Conservation (phyloP, 495 filamentous ascomycete species). For the Hypoxylon rickii region DNA sequence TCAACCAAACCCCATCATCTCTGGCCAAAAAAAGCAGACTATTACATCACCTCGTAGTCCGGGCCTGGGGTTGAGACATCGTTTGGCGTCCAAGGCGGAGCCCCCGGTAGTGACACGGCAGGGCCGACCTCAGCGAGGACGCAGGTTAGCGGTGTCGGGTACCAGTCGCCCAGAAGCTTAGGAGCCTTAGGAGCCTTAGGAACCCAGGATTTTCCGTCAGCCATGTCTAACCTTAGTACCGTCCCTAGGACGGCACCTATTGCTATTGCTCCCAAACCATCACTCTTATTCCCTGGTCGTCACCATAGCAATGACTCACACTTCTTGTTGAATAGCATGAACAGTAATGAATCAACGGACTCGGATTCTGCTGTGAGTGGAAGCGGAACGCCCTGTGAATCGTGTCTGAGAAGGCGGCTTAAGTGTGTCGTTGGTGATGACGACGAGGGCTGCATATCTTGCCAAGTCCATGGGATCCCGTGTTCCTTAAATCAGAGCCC, state of each 20-base stretch:
- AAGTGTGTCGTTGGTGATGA: slow-evolving; percentile 87
- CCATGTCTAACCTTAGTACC: slow-evolving; percentile 55
- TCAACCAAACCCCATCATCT: slow-evolving; percentile 17
- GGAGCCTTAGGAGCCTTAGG: too few relatives aligned
- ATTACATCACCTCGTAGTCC: slow-evolving; percentile 24
- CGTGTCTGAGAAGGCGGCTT: slow-evolving; percentile 82
- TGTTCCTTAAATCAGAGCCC: slow-evolving; percentile 70
- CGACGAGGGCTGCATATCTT: slow-evolving; percentile 64
- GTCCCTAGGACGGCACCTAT: slow-evolving; percentile 61
- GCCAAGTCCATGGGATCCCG: slow-evolving; percentile 63
- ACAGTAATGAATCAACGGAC: slow-evolving; percentile 54
- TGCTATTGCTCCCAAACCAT: slow-evolving; percentile 60
- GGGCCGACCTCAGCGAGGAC: slow-evolving; percentile 17
- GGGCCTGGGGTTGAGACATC: slow-evolving; percentile 13
- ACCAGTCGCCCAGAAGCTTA: slow-evolving; percentile 7
- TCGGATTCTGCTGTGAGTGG: slow-evolving; percentile 52
- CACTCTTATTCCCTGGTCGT: slow-evolving; percentile 48
- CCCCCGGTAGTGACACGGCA: slow-evolving; percentile 19
- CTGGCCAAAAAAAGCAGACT: slow-evolving; percentile 4
- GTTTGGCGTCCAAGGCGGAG: slow-evolving; percentile 16
- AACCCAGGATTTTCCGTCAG: too few relatives aligned
- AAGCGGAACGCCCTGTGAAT: slow-evolving; percentile 51
- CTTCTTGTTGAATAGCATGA: slow-evolving; percentile 44
- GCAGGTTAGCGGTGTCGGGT: slow-evolving; percentile 8
- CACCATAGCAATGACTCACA: slow-evolving; percentile 45